phyloP scores from a whole-genome alignment of 805 yeast genomes.

The Kodamaea leandrae region DNA sequence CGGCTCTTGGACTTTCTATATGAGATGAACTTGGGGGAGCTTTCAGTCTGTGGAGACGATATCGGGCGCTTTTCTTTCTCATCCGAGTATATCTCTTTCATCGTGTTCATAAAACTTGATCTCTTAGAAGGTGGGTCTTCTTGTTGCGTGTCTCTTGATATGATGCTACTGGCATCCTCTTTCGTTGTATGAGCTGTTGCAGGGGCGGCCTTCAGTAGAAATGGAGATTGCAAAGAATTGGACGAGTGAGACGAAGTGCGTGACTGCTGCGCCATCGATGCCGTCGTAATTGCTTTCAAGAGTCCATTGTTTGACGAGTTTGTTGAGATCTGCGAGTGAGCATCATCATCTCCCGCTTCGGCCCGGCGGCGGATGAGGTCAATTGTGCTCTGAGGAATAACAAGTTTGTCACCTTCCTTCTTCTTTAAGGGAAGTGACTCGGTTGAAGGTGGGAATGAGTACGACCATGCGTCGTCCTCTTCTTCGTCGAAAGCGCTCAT shows the following conservation, averaged over 20 bases:
- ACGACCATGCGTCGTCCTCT: conserved; percentile 42
- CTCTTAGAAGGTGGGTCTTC: conserved; percentile 6
- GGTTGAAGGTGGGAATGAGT: conserved; percentile 37
- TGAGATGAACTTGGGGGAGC: conserved; percentile 38
- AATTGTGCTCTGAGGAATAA: conserved; percentile 4
- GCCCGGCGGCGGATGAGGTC: conserved; percentile 2
- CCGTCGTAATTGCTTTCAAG: neutral
- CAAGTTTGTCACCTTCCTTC: neutral
- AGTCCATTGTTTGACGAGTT: conserved; percentile 9
- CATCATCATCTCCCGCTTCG: conserved; percentile 9
- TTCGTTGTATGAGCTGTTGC: conserved; percentile 25
- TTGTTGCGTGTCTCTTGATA: conserved; percentile 18
- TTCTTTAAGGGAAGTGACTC: conserved; percentile 25
- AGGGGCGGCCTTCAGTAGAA: conserved; percentile 26
- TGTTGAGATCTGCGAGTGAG: conserved; percentile 8
- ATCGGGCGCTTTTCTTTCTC: conserved; percentile 4
- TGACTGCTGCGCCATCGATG: conserved; percentile 7
- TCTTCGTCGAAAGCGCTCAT: conserved; percentile 20
- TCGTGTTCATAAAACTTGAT: conserved; percentile 12
- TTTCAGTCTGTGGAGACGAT: conserved; percentile 4
- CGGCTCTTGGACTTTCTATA: conserved; percentile 34
- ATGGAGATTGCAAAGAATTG: conserved; percentile 33
- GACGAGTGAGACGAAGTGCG: conserved; percentile 19
- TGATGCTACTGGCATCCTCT: conserved; percentile 23
- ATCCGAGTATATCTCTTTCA: conserved; percentile 6